Evolutionary conservation across 345 rosid genomes (phyloP).

Genomic region (Bretschneidera sinensis): DNA sequence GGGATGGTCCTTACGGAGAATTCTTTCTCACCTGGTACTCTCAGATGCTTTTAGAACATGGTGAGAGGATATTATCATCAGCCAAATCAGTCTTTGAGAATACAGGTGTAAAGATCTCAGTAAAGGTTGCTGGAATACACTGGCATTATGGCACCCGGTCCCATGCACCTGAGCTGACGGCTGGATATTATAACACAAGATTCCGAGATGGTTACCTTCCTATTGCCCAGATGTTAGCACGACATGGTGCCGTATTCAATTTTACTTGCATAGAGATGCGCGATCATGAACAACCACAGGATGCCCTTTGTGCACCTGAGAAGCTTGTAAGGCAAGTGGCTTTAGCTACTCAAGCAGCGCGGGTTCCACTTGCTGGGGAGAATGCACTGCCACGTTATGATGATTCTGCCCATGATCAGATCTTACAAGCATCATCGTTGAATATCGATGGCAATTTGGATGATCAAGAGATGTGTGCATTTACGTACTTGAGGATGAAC

Average conservation of each 20-base stretch:
- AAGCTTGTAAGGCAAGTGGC: conserved; percentile 90
- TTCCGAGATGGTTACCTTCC: conserved; percentile 87
- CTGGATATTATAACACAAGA: conserved; percentile 94
- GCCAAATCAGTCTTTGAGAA: conserved; percentile 50
- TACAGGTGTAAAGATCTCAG: conserved; percentile 63
- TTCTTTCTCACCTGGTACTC: conserved; percentile 96
- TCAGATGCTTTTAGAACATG: conserved; percentile 76
- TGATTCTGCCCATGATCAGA: conserved; percentile 69
- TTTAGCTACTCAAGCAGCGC: conserved; percentile 58
- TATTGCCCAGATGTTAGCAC: conserved; percentile 83
- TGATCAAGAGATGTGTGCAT: conserved; percentile 81
- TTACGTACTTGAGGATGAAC: conserved; percentile 92
- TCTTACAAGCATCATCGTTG: conserved; percentile 59
- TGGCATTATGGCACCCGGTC: conserved; percentile 97
- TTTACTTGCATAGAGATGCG: conserved; percentile 98
- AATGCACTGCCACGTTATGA: conserved; percentile 88
- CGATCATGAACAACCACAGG: conserved; percentile 95
- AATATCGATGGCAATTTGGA: conserved; percentile 33
- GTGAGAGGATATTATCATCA: conserved; percentile 68
- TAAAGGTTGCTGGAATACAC: conserved; percentile 90
- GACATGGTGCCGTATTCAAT: conserved; percentile 82
- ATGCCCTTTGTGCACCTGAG: conserved; percentile 91
- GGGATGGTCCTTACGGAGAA: conserved; percentile 75
- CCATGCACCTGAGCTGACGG: conserved; percentile 97
- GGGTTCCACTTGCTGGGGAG: conserved; percentile 85